Conservation (phyloP, 768 basidiomycete genomes). For the Neoboletus brunneissimus region DNA sequence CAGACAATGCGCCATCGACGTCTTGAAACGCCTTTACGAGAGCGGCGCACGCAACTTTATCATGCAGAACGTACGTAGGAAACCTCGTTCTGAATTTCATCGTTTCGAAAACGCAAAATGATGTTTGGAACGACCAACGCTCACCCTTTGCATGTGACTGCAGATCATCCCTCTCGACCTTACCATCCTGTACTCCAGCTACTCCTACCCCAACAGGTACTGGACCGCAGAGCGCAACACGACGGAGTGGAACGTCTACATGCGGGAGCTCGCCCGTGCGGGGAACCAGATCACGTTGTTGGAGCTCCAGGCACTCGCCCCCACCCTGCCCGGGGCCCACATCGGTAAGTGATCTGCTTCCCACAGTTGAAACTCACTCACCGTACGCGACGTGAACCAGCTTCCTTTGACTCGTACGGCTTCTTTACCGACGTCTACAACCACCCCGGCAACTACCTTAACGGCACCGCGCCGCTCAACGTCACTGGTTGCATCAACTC, state of each 20-base stretch:
- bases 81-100: background rate
- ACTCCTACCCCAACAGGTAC: slow-evolving; percentile 48
- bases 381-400: slow-evolving; percentile 27
- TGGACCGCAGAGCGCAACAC: slow-evolving; percentile 52
- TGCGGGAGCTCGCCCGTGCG: slow-evolving; percentile 49
- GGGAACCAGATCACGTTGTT: slow-evolving; percentile 53
- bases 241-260: slow-evolving; percentile 56
- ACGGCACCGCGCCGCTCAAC: slow-evolving; percentile 61
- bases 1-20: slow-evolving; percentile 55
- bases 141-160: background rate
- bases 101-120: background rate
- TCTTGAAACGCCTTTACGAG: slow-evolving; percentile 54
- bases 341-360: slow-evolving; percentile 41
- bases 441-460: slow-evolving; percentile 52
- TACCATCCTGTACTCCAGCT: slow-evolving; percentile 44
- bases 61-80: slow-evolving; percentile 57
- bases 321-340: slow-evolving; percentile 50
- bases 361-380: background rate
- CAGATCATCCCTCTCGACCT: slow-evolving; percentile 59
- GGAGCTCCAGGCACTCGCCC: slow-evolving; percentile 48
- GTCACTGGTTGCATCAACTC: slow-evolving; percentile 50
- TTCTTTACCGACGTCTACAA: slow-evolving; percentile 59
- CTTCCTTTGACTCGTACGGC: slow-evolving; percentile 58
- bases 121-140: background rate
- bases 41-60: slow-evolving; percentile 64